These are phyloP conservation scores for Hypoxylon cercidicola DNA, from an alignment of 495 filamentous ascomycete species.

Conservation along the genomic window DNA sequence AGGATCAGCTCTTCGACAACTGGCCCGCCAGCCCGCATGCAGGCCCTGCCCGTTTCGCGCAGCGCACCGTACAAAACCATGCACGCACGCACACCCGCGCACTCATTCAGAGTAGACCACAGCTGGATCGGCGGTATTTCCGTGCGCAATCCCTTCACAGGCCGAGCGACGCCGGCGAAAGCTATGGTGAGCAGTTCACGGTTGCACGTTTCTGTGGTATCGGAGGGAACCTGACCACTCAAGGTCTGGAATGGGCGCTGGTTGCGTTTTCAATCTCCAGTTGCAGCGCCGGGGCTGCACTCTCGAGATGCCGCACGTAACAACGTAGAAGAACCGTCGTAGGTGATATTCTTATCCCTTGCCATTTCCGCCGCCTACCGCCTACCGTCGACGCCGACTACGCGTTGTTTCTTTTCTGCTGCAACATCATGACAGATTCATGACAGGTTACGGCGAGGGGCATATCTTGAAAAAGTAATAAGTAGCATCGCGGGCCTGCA, in stretches of 20 bases:
- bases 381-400: constrained; percentile 25
- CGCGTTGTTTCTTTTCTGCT: constrained; percentile 9
- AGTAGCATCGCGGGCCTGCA: constrained; percentile 5
- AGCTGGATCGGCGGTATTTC: constrained; percentile 34
- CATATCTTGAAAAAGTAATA: background rate
- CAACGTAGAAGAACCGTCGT: constrained; percentile 26
- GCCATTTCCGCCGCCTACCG: constrained; percentile 13
- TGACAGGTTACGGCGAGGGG: constrained; percentile 19
- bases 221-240: constrained; percentile 32
- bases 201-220: constrained; percentile 40
- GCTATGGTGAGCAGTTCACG: constrained; percentile 17
- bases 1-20: constrained; percentile 45
- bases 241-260: constrained; percentile 35
- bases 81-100: constrained; percentile 23
- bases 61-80: constrained; percentile 38
- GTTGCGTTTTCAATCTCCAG: constrained; percentile 43
- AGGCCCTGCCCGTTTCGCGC: constrained; percentile 37
- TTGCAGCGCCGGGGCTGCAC: constrained; percentile 42
- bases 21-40: constrained; percentile 41
- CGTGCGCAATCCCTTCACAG: constrained; percentile 3
- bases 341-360: constrained; percentile 2
- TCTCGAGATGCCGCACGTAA: constrained; percentile 43
- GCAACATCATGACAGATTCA: constrained; percentile 32
- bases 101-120: constrained; percentile 8
- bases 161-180: constrained; percentile 22